A percentile compares a stretch with the other conserved stretches of the same genome.
Evolutionary conservation across 2,329 filamentous ascomycete genomes (phyloP).

Genomic region (Amauroascus niger): DNA sequence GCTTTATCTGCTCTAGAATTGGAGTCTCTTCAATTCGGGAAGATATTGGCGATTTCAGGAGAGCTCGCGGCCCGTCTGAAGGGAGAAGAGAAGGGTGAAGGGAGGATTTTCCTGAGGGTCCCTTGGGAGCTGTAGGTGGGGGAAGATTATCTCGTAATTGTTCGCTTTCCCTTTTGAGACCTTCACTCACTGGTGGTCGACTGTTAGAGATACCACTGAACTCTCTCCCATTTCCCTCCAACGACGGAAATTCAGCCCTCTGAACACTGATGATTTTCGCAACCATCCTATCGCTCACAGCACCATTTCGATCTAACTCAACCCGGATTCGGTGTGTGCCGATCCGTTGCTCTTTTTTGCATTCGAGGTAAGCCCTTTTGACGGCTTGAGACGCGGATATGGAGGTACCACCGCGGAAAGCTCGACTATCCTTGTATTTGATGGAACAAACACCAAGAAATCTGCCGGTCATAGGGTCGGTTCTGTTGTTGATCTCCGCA

Average conservation of each 20-base stretch:
- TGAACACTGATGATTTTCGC: slow-evolving; percentile 62
- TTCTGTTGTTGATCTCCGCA: slow-evolving; percentile 82
- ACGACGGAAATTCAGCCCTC: slow-evolving; percentile 28
- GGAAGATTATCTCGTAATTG: slow-evolving; percentile 36
- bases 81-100: slow-evolving; percentile 19
- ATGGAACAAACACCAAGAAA: slow-evolving; percentile 91
- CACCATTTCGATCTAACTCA: slow-evolving; percentile 80
- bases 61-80: slow-evolving; percentile 28
- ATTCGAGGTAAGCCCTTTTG: slow-evolving; percentile 61
- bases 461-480: slow-evolving; percentile 87
- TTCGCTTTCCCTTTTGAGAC: slow-evolving; percentile 7
- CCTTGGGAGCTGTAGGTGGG: slow-evolving; percentile 78
- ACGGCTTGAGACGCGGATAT: slow-evolving; percentile 70
- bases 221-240: slow-evolving; percentile 25
- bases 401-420: slow-evolving; percentile 42
- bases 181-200: neutral
- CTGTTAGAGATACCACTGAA: slow-evolving; percentile 11
- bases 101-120: slow-evolving; percentile 55
- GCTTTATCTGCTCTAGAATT: slow-evolving; percentile 59
- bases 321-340: slow-evolving; percentile 69
- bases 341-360: slow-evolving; percentile 69
- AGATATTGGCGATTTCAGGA: slow-evolving; percentile 29
- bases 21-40: slow-evolving; percentile 55
- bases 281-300: slow-evolving; percentile 68
- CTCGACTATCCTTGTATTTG: slow-evolving; percentile 65